phyloP scores from a whole-genome alignment of 805 yeast genomes.

The Zygosaccharomyces rouxii region DNA sequence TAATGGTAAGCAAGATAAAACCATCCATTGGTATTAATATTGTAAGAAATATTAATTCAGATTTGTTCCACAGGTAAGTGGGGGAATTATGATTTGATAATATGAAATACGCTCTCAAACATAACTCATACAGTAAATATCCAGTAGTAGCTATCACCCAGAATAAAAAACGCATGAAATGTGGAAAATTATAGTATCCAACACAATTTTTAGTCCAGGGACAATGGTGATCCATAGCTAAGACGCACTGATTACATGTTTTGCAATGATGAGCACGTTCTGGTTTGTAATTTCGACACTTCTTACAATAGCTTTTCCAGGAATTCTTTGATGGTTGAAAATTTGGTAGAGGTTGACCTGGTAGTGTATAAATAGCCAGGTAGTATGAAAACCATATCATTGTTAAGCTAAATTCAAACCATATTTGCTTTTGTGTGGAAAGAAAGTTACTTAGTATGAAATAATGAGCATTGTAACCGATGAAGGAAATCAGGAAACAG shows the following conservation, averaged over 20 bases:
- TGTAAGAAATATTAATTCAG: conserved; percentile 53
- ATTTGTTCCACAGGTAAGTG: conserved; percentile 46
- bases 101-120: conserved; percentile 39
- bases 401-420: conserved; percentile 44
- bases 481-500: conserved; percentile 45
- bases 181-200: conserved; percentile 72
- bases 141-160: conserved; percentile 58
- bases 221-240: conserved; percentile 90
- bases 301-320: conserved; percentile 64
- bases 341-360: conserved; percentile 62
- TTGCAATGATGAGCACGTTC: conserved; percentile 85
- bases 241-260: conserved; percentile 65
- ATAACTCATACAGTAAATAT: conserved; percentile 42
- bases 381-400: conserved; percentile 72
- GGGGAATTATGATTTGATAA: conserved; percentile 53
- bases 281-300: conserved; percentile 71
- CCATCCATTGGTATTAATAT: conserved; percentile 50
- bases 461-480: conserved; percentile 61
- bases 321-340: conserved; percentile 43
- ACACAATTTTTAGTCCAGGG: conserved; percentile 95
- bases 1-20: conserved; percentile 59
- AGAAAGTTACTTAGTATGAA: conserved; percentile 49
- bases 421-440: conserved; percentile 38
- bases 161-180: conserved; percentile 68
- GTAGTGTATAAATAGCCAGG: conserved; percentile 58